phyloP scores from a whole-genome alignment of 768 basidiomycete genomes.

The Tephrocybe sp. region DNA sequence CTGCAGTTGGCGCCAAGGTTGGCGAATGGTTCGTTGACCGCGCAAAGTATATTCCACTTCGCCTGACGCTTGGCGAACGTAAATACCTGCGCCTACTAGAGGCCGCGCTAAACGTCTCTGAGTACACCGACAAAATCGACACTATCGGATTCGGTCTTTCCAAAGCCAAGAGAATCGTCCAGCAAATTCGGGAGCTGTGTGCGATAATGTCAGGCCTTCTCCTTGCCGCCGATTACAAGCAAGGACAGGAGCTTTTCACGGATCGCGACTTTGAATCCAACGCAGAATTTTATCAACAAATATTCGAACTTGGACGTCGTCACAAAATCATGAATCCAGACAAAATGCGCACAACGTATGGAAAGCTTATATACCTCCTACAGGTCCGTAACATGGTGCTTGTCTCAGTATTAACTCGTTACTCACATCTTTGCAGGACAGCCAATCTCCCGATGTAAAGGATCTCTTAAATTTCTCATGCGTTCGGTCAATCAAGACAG shows the following conservation, averaged over 20 bases:
- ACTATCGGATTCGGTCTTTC: constrained; percentile 73
- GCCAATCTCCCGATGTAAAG: constrained; percentile 78
- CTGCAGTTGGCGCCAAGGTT: constrained; percentile 55
- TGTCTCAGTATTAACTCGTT: not conserved
- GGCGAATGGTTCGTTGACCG: constrained; percentile 88
- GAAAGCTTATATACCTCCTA: constrained; percentile 79
- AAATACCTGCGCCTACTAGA: constrained; percentile 84
- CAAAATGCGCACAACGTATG: constrained; percentile 87
- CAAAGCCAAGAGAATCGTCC: constrained; percentile 84
- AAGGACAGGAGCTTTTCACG: constrained; percentile 81
- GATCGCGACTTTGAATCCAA: constrained; percentile 82
- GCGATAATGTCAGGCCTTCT: constrained; percentile 84
- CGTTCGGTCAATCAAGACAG: constrained; percentile 74
- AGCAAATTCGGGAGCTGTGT: constrained; percentile 83
- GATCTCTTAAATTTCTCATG: constrained; percentile 79
- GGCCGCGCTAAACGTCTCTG: constrained; percentile 79
- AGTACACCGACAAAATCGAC: constrained; percentile 91
- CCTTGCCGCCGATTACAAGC: constrained; percentile 82
- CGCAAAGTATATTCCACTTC: constrained; percentile 76
- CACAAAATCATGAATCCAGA: constrained; percentile 94
- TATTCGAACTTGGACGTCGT: constrained; percentile 80
- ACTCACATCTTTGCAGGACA: constrained; percentile 53
- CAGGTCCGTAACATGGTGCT: constrained; percentile 45
- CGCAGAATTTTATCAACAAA: constrained; percentile 71
- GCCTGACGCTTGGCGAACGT: constrained; percentile 70